Evolutionary conservation across 1,284 basidiomycete genomes (phyloP).

Genomic region (Trametes versicolor): DNA sequence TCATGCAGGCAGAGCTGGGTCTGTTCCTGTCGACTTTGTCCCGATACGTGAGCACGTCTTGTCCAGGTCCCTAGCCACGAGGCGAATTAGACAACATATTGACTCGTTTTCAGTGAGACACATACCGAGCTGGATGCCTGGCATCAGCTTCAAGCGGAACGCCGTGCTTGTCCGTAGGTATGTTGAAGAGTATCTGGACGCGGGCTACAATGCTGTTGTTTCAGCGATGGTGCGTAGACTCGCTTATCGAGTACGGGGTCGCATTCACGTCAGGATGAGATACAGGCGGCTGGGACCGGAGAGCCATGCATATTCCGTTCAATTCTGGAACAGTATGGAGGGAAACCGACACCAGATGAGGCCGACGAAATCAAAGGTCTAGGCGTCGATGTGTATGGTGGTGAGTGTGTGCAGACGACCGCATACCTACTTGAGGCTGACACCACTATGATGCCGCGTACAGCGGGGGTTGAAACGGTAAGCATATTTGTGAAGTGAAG

Average conservation of each 20-base stretch:
- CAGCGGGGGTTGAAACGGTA: slow-evolving; percentile 36
- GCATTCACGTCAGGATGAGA: too few relatives aligned
- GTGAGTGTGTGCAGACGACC: slow-evolving; percentile 15
- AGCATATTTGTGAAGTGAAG: not conserved
- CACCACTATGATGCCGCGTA: too few relatives aligned
- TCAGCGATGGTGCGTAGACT: not conserved
- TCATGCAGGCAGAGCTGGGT: slow-evolving; percentile 20
- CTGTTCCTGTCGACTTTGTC: slow-evolving; percentile 35
- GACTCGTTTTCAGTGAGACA: slow-evolving; percentile 23
- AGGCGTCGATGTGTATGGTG: slow-evolving; percentile 33
- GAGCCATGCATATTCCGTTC: slow-evolving; percentile 5
- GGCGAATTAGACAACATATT: not conserved
- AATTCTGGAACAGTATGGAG: not conserved
- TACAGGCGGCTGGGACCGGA: slow-evolving; percentile 1
- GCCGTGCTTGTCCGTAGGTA: slow-evolving; percentile 19
- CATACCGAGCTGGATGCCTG: slow-evolving; percentile 34
- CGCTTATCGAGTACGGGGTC: too few relatives aligned
- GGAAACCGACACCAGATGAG: slow-evolving; percentile 10
- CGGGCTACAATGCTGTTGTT: slow-evolving; percentile 31
- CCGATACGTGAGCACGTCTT: slow-evolving; percentile 31
- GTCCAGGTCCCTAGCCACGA: not conserved
- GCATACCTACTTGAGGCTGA: not conserved
- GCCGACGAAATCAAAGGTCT: slow-evolving; percentile 33
- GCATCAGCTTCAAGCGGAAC: slow-evolving; percentile 31
- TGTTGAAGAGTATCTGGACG: slow-evolving; percentile 12